Percentiles rank a stretch among this genome's conserved stretches.
Conservation (phyloP, 169 alveolate species). For the Plasmodium berghei region DNA sequence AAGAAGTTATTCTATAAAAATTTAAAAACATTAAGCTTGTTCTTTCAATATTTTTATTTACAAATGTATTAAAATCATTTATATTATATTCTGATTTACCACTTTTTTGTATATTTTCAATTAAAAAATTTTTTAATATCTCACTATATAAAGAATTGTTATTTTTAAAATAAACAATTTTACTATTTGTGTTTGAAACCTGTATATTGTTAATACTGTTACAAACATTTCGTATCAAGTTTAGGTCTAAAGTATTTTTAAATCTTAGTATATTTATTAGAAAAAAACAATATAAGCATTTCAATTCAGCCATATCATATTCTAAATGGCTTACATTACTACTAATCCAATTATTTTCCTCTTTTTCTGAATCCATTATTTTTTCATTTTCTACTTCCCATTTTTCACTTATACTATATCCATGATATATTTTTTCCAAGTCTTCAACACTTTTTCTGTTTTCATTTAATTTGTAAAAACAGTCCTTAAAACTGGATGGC, state of each 20-base stretch:
- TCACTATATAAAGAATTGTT: constrained; percentile 15
- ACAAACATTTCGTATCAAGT: constrained; percentile 46
- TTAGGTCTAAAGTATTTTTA: constrained; percentile 56
- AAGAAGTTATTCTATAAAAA: constrained; percentile 28
- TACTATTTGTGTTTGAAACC: background rate
- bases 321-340: background rate
- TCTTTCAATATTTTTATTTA: constrained; percentile 36
- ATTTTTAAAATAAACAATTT: background rate
- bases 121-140: constrained; percentile 34
- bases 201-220: constrained; percentile 23
- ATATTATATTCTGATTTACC: constrained; percentile 59
- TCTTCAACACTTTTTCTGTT: constrained; percentile 19
- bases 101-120: constrained; percentile 38
- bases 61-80: constrained; percentile 27
- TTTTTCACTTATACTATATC: background rate
- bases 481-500: constrained; percentile 49
- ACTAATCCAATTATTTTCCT: background rate
- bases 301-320: constrained; percentile 34
- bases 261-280: constrained; percentile 60
- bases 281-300: constrained; percentile 67
- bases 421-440: constrained; percentile 9
- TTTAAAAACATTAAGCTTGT: constrained; percentile 54
- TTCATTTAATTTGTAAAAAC: constrained; percentile 53
- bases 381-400: background rate
- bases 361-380: constrained; percentile 5